Percentiles rank a stretch among this genome's conserved stretches.
phyloP scores from a whole-genome alignment of 2,329 filamentous ascomycete genomes.

The Epicoccum sorghinum region DNA sequence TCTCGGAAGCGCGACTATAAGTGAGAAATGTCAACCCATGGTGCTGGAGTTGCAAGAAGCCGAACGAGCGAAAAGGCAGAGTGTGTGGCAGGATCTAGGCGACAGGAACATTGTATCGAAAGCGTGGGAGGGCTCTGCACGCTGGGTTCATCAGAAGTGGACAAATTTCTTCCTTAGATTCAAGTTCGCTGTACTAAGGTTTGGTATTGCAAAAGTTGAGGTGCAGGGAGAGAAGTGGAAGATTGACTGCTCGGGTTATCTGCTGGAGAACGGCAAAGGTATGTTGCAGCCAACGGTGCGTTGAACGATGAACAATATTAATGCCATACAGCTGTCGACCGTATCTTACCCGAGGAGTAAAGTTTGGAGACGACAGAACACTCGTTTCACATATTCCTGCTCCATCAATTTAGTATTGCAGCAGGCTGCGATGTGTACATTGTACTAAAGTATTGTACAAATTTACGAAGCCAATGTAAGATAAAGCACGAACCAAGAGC shows the following conservation, averaged over 20 bases:
- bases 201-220: slow-evolving; percentile 39
- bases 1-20: slow-evolving; percentile 36
- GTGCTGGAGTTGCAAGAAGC: slow-evolving; percentile 39
- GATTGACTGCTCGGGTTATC: slow-evolving; percentile 43
- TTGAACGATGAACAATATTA: slow-evolving; percentile 3
- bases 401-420: not conserved
- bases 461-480: slow-evolving; percentile 2
- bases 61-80: slow-evolving; percentile 35
- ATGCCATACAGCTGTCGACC: slow-evolving; percentile 37
- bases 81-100: slow-evolving; percentile 34
- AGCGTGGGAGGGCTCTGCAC: slow-evolving; percentile 36
- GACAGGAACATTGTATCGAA: slow-evolving; percentile 29
- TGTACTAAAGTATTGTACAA: not conserved
- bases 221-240: slow-evolving; percentile 44
- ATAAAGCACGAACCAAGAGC: slow-evolving; percentile 3
- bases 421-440: slow-evolving; percentile 10
- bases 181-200: slow-evolving; percentile 43
- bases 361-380: not conserved
- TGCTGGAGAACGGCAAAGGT: slow-evolving; percentile 45
- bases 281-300: slow-evolving; percentile 9
- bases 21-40: slow-evolving; percentile 42
- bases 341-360: slow-evolving; percentile 38
- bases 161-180: slow-evolving; percentile 44
- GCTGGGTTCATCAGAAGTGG: slow-evolving; percentile 45
- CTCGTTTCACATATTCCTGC: not conserved